Percentiles rank a stretch among this genome's conserved stretches.
These are phyloP conservation scores for Haplographium delicatum DNA, from an alignment of 495 filamentous ascomycete species.

Conservation along the genomic window DNA sequence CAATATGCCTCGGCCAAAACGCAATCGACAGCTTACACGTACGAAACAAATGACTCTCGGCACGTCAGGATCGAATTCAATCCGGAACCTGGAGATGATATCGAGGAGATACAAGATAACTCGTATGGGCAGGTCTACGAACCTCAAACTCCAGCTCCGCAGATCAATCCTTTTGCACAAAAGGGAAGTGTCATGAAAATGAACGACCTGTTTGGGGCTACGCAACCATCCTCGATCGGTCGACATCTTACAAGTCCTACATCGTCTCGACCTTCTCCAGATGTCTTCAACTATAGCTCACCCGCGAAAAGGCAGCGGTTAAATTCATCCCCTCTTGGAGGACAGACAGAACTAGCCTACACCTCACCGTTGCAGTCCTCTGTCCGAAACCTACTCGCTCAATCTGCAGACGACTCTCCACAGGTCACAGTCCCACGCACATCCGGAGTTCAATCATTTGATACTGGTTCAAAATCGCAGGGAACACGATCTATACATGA, in stretches of 20 bases:
- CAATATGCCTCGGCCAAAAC: slow-evolving; percentile 17
- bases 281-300: slow-evolving; percentile 19
- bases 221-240: slow-evolving; percentile 20
- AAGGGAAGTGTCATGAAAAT: slow-evolving; percentile 22
- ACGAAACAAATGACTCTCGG: slow-evolving; percentile 15
- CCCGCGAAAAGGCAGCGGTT: slow-evolving; percentile 4
- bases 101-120: slow-evolving; percentile 12
- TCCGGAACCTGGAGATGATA: slow-evolving; percentile 5
- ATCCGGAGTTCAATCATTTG: slow-evolving; percentile 8
- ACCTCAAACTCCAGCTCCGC: slow-evolving; percentile 22
- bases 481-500: background rate
- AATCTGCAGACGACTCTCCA: slow-evolving; percentile 1
- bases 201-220: slow-evolving; percentile 22
- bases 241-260: slow-evolving; percentile 7
- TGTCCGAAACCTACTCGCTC: slow-evolving; percentile 2
- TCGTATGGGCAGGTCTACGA: slow-evolving; percentile 13
- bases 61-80: slow-evolving; percentile 16
- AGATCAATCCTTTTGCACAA: slow-evolving; percentile 16
- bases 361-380: slow-evolving; percentile 17
- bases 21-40: slow-evolving; percentile 19
- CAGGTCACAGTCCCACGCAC: background rate
- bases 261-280: slow-evolving; percentile 20
- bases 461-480: background rate
- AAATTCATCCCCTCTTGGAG: slow-evolving; percentile 12
- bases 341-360: background rate